Conservation (phyloP, 2,329 filamentous ascomycete species). For the Clarireedia paspali region DNA sequence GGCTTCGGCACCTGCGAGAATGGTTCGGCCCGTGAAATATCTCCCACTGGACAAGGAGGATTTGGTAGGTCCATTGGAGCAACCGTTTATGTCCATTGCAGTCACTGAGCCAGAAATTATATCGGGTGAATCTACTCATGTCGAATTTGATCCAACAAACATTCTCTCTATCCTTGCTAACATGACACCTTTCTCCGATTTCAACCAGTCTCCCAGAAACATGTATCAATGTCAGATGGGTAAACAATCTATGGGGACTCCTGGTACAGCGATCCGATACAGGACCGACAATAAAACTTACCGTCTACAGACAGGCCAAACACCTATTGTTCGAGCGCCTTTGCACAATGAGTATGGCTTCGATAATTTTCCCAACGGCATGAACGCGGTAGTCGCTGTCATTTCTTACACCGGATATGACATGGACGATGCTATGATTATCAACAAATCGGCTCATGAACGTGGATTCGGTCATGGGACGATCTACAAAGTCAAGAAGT, state of each 20-base stretch:
- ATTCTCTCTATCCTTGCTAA: conserved; percentile 97
- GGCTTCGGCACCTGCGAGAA: conserved; percentile 75
- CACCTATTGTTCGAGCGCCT: conserved; percentile 83
- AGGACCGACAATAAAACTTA: conserved; percentile 98
- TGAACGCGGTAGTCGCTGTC: conserved; percentile 91
- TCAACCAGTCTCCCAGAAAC: conserved; percentile 97
- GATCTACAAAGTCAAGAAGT: conserved; percentile 96
- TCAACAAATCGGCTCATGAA: conserved; percentile 96
- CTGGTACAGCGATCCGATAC: conserved; percentile 74
- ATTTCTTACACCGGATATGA: conserved; percentile 99
- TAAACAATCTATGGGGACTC: conserved; percentile 98
- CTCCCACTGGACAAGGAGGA: conserved; percentile 79
- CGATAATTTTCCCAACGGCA: conserved; percentile 97
- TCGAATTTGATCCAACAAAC: conserved; percentile 90
- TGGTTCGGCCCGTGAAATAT: conserved; percentile 90
- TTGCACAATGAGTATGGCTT: conserved; percentile 94
- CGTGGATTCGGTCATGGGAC: conserved; percentile 92
- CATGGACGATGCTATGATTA: conserved; percentile 99
- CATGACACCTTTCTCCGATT: conserved; percentile 97
- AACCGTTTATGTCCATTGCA: conserved; percentile 97
- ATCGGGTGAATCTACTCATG: conserved; percentile 84
- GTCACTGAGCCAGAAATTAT: conserved; percentile 81
- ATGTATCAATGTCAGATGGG: conserved; percentile 99
- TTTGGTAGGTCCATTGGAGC: conserved; percentile 86
- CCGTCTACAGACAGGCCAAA: conserved; percentile 89